A percentile compares a stretch with the other conserved stretches of the same genome.
Evolutionary conservation across 2,329 filamentous ascomycete species (phyloP).

Genomic region (Colletotrichum ledebouriae): DNA sequence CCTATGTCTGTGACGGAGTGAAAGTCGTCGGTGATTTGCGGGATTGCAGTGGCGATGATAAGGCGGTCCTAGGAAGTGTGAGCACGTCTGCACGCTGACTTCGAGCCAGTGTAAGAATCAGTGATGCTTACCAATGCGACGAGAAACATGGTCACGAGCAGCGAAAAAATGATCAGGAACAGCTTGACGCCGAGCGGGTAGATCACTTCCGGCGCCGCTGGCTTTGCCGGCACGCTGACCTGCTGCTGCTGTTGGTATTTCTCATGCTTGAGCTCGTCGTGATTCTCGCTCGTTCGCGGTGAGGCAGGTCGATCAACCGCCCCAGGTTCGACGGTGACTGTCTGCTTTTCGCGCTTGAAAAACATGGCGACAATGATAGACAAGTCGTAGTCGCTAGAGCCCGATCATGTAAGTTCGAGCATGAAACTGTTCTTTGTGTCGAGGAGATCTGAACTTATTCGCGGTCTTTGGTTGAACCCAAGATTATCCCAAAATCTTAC

Average conservation of each 20-base stretch:
- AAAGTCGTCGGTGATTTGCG: conserved; percentile 51
- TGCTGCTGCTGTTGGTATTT: background rate
- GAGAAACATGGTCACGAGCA: conserved; percentile 42
- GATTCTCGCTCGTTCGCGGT: conserved; percentile 32
- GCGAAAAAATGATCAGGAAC: conserved; percentile 35
- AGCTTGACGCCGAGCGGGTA: conserved; percentile 44
- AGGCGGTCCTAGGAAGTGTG: conserved; percentile 48
- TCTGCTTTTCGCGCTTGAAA: conserved; percentile 32
- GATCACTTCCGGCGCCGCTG: conserved; percentile 25
- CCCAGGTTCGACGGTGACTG: background rate
- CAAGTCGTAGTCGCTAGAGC: too few relatives aligned
- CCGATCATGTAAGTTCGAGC: too few relatives aligned
- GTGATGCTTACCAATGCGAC: conserved; percentile 35
- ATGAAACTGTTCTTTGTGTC: too few relatives aligned
- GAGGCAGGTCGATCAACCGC: conserved; percentile 11
- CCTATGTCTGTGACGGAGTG: conserved; percentile 48
- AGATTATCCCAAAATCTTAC: too few relatives aligned
- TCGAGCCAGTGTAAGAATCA: too few relatives aligned
- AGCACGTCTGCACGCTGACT: background rate
- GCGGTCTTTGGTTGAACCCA: too few relatives aligned
- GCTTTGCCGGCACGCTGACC: conserved; percentile 5
- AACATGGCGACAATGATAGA: conserved; percentile 1
- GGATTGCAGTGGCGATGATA: conserved; percentile 56
- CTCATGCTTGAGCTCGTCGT: conserved; percentile 20
- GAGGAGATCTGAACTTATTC: too few relatives aligned